phyloP scores from a whole-genome alignment of 257 asterid species.

The Jaltomata sinuosa region DNA sequence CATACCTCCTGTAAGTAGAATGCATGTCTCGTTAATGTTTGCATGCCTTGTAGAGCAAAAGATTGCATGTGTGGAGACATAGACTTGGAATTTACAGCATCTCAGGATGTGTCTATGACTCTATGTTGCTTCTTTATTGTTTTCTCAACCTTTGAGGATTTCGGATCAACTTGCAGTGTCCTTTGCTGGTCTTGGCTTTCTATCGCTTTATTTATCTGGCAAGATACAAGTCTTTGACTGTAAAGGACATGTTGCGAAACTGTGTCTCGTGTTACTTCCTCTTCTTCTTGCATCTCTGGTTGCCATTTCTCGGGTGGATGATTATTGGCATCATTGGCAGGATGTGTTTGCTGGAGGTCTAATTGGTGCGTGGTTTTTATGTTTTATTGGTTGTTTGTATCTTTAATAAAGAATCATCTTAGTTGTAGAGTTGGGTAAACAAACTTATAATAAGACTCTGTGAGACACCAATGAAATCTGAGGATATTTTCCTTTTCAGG shows the following conservation, averaged over 20 bases:
- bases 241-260: conserved; percentile 70
- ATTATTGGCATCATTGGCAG: conserved; percentile 90
- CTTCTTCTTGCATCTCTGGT: conserved; percentile 51
- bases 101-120: neutral
- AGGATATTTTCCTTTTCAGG: conserved; percentile 29
- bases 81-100: neutral
- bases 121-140: neutral
- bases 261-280: conserved; percentile 60
- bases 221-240: conserved; percentile 68
- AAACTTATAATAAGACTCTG: neutral
- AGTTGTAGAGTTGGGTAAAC: neutral
- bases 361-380: conserved; percentile 40
- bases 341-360: conserved; percentile 84
- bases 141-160: neutral
- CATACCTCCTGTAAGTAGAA: conserved; percentile 72
- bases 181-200: conserved; percentile 75
- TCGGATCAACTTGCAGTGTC: conserved; percentile 34
- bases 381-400: neutral
- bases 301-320: conserved; percentile 75
- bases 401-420: neutral
- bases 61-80: neutral
- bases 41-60: neutral
- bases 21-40: neutral
- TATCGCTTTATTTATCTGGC: conserved; percentile 67
- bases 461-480: neutral